Evolutionary conservation across 2,329 filamentous ascomycete genomes (phyloP).

Genomic region (Aspergillus niger): DNA sequence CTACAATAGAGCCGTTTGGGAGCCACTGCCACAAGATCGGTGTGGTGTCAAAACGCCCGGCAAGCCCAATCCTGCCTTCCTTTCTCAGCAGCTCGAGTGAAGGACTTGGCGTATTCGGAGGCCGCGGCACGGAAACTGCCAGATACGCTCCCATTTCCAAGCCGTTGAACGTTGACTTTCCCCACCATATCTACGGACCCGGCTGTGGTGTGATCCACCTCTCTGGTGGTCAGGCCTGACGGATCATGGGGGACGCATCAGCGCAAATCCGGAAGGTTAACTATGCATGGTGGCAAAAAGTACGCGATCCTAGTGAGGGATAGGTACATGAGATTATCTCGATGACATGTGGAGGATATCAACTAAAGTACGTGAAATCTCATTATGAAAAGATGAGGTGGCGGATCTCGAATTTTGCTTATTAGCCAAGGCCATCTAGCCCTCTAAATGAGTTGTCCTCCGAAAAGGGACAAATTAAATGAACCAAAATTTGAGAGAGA

Average conservation of each 20-base stretch:
- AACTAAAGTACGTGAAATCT: not conserved
- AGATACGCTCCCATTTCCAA: slow-evolving; percentile 10
- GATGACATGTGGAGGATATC: not conserved
- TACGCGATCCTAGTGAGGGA: slow-evolving; percentile 1
- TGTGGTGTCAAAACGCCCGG: not conserved
- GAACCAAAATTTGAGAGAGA: not conserved
- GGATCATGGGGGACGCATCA: slow-evolving; percentile 8
- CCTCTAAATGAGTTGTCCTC: not conserved
- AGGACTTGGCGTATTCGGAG: slow-evolving; percentile 5
- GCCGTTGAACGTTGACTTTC: slow-evolving; percentile 15
- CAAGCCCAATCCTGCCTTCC: not conserved
- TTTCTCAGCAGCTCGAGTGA: not conserved
- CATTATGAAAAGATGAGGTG: not conserved
- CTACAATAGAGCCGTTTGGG: not conserved
- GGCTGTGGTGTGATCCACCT: slow-evolving; percentile 17
- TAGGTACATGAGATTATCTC: not conserved
- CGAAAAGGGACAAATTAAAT: not conserved
- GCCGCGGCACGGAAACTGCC: slow-evolving; percentile 6
- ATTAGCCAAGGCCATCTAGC: not conserved
- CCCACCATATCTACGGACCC: slow-evolving; percentile 20
- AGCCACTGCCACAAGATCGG: not conserved
- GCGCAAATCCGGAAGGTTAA: slow-evolving; percentile 7
- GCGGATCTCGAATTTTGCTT: not conserved
- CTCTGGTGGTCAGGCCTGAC: slow-evolving; percentile 13
- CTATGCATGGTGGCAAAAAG: slow-evolving; percentile 6